These are phyloP conservation scores for Penicillium angulare DNA, from an alignment of 495 filamentous ascomycete genomes.

Conservation along the genomic window DNA sequence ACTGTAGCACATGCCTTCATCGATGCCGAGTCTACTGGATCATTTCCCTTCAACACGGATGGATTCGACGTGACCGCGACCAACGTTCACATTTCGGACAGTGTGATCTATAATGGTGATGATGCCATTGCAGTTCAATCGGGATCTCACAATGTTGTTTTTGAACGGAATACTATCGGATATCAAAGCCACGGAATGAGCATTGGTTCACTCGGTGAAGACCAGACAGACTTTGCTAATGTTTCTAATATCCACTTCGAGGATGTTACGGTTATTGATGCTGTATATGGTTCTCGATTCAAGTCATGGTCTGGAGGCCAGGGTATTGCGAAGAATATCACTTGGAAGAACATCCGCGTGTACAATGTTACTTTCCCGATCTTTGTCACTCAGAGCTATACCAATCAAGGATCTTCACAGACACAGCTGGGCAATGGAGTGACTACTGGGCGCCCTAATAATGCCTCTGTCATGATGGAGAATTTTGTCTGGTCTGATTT, in stretches of 20 bases:
- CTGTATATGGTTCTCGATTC: constrained; percentile 41
- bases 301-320: constrained; percentile 43
- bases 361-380: constrained; percentile 48
- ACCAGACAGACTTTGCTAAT: constrained; percentile 27
- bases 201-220: constrained; percentile 40
- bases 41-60: constrained; percentile 47
- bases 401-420: constrained; percentile 31
- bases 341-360: constrained; percentile 40
- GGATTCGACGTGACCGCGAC: constrained; percentile 40
- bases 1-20: constrained; percentile 37
- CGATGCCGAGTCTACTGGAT: constrained; percentile 37
- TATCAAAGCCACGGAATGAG: constrained; percentile 43
- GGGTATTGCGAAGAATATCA: constrained; percentile 40
- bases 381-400: constrained; percentile 43
- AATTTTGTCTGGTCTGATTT: constrained; percentile 41
- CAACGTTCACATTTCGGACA: constrained; percentile 35
- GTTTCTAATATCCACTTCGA: constrained; percentile 40
- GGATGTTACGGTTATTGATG: constrained; percentile 38
- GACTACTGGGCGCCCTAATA: constrained; percentile 17
- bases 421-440: constrained; percentile 16
- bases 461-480: constrained; percentile 35
- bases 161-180: constrained; percentile 35
- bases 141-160: constrained; percentile 36
- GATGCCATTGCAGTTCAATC: constrained; percentile 40
- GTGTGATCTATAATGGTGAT: constrained; percentile 43